A percentile compares a stretch with the other conserved stretches of the same genome.
These are phyloP conservation scores for Agaricus sinodeliciosus DNA, from an alignment of 768 basidiomycete genomes.

Conservation along the genomic window DNA sequence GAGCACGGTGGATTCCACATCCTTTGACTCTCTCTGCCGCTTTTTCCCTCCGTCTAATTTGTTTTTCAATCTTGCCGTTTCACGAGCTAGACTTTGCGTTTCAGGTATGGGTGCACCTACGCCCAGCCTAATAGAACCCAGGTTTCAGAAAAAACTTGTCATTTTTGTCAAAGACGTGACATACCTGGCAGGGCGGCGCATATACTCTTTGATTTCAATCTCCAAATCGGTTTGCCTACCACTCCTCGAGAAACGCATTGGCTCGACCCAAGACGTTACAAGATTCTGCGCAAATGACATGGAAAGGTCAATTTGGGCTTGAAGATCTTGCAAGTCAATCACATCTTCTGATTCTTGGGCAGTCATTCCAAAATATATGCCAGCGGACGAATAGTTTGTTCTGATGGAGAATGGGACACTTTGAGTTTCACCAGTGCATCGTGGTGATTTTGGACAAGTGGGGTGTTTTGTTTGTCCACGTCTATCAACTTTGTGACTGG, in stretches of 20 bases:
- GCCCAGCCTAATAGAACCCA: slow-evolving; percentile 45
- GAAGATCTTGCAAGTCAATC: slow-evolving; percentile 60
- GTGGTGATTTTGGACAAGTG: background rate
- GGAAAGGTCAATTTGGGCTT: slow-evolving; percentile 78
- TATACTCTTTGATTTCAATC: slow-evolving; percentile 57
- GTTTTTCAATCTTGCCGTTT: slow-evolving; percentile 55
- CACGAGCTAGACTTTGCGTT: slow-evolving; percentile 36
- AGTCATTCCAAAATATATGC: slow-evolving; percentile 11
- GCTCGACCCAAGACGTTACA: slow-evolving; percentile 72
- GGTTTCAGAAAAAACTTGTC: slow-evolving; percentile 2
- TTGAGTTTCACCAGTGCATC: background rate
- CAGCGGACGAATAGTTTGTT: background rate
- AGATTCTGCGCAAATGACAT: slow-evolving; percentile 72
- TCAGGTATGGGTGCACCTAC: slow-evolving; percentile 64
- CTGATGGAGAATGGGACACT: too few relatives aligned
- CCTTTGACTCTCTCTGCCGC: slow-evolving; percentile 36
- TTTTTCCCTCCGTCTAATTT: slow-evolving; percentile 48
- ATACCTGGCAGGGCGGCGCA: slow-evolving; percentile 69
- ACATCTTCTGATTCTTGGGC: slow-evolving; percentile 35
- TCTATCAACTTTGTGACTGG: slow-evolving; percentile 1
- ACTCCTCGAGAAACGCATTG: slow-evolving; percentile 33
- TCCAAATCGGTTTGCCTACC: slow-evolving; percentile 31
- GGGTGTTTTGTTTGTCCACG: background rate
- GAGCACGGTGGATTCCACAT: slow-evolving; percentile 14
- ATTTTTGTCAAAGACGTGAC: slow-evolving; percentile 14